These are phyloP conservation scores for Ophiocordyceps unilateralis DNA, from an alignment of 2,329 filamentous ascomycete genomes.

Conservation along the genomic window DNA sequence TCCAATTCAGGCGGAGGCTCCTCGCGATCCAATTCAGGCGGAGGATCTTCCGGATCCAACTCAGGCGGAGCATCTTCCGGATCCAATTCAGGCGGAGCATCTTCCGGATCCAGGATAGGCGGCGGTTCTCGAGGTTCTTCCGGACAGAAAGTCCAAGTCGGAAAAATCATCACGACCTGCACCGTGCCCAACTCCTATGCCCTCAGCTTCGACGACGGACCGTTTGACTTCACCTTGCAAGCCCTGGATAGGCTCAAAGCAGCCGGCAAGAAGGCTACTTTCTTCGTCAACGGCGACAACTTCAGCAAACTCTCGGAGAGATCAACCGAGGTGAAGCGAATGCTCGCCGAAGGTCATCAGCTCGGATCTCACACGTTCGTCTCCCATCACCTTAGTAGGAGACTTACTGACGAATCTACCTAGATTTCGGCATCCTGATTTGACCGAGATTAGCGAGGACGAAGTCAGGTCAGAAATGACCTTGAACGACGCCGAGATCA, in stretches of 20 bases:
- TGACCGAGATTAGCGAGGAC: conserved; percentile 10
- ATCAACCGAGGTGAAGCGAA: conserved; percentile 13
- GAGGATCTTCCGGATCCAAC: no score
- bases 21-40: no score
- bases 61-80: no score
- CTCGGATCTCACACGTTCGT: conserved; percentile 29
- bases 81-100: no score
- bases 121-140: no score
- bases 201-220: conserved; percentile 23
- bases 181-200: conserved; percentile 12
- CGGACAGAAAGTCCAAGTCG: not conserved
- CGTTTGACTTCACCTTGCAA: conserved; percentile 15
- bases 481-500: conserved; percentile 14
- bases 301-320: conserved; percentile 5
- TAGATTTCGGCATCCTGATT: conserved; percentile 16
- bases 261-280: conserved; percentile 12
- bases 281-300: conserved; percentile 9
- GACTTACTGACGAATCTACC: conserved; percentile 3
- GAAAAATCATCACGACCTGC: conserved; percentile 8
- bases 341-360: conserved; percentile 32
- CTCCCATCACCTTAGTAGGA: not conserved
- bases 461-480: conserved; percentile 14
- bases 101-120: no score
- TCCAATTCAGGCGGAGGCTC: no score
- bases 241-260: conserved; percentile 14